A percentile compares a stretch with the other conserved stretches of the same genome.
Evolutionary conservation across 176 grass and related monocot species (phyloP).

Genomic region (Musa beccarii): DNA sequence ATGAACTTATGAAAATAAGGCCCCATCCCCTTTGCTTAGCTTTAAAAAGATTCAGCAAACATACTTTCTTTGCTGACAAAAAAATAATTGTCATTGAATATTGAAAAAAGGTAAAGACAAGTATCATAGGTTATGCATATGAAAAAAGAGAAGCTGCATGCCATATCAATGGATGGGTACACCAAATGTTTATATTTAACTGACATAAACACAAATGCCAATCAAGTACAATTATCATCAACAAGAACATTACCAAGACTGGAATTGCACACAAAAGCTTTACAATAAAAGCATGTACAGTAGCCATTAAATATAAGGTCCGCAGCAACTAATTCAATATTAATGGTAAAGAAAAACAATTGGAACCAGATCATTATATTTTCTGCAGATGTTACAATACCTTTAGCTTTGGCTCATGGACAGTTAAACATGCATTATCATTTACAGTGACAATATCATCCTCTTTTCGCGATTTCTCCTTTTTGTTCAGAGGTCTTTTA

Average conservation of each 20-base stretch:
- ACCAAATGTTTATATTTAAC: neutral
- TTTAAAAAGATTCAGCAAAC: too few relatives aligned
- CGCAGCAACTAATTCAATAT: neutral
- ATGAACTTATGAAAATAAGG: neutral
- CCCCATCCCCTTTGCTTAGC: neutral
- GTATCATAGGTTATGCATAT: too few relatives aligned
- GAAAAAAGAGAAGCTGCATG: too few relatives aligned
- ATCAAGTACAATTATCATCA: neutral
- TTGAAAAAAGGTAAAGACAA: too few relatives aligned
- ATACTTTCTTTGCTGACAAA: too few relatives aligned
- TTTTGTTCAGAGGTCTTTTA: slow-evolving; percentile 97
- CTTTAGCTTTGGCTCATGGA: slow-evolving; percentile 94
- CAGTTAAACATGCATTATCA: slow-evolving; percentile 62
- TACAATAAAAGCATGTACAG: neutral
- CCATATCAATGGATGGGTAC: neutral
- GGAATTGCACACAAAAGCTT: neutral
- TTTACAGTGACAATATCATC: slow-evolving; percentile 87
- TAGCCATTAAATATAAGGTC: neutral
- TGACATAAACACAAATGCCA: neutral
- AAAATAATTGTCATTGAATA: too few relatives aligned
- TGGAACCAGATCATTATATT: neutral
- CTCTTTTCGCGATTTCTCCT: slow-evolving; percentile 90
- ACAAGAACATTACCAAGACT: neutral
- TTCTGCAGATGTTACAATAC: slow-evolving; percentile 28
- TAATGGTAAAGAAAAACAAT: neutral